A percentile compares a stretch with the other conserved stretches of the same genome.
Conservation (phyloP, 805 yeast species). For the Metschnikowia lochheadii region DNA sequence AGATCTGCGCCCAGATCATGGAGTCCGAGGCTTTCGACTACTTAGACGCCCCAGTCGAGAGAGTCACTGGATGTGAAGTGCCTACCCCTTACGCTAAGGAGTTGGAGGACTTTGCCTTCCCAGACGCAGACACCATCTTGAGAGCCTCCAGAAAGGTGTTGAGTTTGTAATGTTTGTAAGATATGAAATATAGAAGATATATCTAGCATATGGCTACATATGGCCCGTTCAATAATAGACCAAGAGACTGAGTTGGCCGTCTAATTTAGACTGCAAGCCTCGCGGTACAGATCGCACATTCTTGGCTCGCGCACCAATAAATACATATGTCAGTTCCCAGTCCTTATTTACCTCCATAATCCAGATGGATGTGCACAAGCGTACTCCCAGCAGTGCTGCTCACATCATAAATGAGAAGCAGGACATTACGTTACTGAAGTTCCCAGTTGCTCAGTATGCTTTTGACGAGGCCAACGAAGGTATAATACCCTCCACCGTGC, state of each 20-base stretch:
- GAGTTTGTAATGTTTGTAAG: conserved; percentile 47
- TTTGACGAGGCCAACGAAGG: conserved; percentile 35
- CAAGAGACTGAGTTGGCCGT: too few species aligned
- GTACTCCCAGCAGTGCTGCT: conserved; percentile 2
- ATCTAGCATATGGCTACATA: neutral
- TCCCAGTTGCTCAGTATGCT: conserved; percentile 17
- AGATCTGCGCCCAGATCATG: conserved; percentile 95
- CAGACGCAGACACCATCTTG: conserved; percentile 85
- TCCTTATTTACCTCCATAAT: neutral
- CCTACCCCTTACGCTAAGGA: conserved; percentile 98
- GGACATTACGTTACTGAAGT: neutral
- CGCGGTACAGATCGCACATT: neutral
- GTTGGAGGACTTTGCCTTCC: conserved; percentile 98
- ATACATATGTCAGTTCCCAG: neutral
- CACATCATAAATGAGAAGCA: conserved; percentile 6
- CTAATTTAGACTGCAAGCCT: neutral
- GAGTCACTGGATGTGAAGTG: conserved; percentile 99
- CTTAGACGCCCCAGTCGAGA: conserved; percentile 96
- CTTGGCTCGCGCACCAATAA: neutral
- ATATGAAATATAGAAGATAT: neutral
- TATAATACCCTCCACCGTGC: conserved; percentile 26
- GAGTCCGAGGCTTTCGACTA: conserved; percentile 97
- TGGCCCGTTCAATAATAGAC: neutral
- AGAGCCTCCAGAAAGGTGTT: conserved; percentile 82
- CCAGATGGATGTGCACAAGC: conserved; percentile 16